phyloP scores from a whole-genome alignment of 176 grass and related monocot genomes.

The Rhynchospora breviuscula region DNA sequence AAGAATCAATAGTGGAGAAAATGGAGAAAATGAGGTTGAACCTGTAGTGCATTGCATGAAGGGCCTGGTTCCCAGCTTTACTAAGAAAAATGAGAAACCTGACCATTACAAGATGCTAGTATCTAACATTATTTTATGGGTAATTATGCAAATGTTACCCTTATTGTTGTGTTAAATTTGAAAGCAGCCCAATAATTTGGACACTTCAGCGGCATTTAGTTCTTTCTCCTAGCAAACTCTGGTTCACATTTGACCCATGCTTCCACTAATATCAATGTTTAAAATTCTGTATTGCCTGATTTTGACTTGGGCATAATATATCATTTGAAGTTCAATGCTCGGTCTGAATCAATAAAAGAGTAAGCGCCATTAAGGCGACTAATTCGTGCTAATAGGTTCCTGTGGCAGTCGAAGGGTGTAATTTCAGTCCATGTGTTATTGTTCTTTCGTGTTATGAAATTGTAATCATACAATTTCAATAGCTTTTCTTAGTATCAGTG shows the following conservation, averaged over 20 bases:
- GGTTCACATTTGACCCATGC: not conserved
- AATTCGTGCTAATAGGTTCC: constrained; percentile 70
- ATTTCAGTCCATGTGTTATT: constrained; percentile 1
- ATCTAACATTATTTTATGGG: not conserved
- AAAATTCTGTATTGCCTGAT: not conserved
- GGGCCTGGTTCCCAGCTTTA: constrained; percentile 90
- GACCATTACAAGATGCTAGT: constrained; percentile 97
- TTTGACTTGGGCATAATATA: not conserved
- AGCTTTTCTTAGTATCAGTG: not conserved
- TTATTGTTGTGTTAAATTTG: not conserved
- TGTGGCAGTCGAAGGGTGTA: constrained; percentile 94
- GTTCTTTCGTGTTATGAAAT: not conserved
- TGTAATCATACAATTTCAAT: not conserved
- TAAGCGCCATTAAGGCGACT: constrained; percentile 74
- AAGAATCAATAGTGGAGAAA: constrained; percentile 15
- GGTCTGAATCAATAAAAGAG: constrained; percentile 83
- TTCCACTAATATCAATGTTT: not conserved
- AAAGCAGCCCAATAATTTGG: not conserved
- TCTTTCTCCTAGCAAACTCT: not conserved
- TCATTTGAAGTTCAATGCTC: constrained; percentile 75
- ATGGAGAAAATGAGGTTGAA: not conserved
- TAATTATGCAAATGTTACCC: not conserved
- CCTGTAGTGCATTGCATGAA: constrained; percentile 75
- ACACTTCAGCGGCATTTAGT: not conserved
- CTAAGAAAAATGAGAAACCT: constrained; percentile 66